Evolutionary conservation across 768 basidiomycete genomes (phyloP), one percentile per base, ranked within the genome.

Genomic region (Thelephora aurantiotincta): DNA sequence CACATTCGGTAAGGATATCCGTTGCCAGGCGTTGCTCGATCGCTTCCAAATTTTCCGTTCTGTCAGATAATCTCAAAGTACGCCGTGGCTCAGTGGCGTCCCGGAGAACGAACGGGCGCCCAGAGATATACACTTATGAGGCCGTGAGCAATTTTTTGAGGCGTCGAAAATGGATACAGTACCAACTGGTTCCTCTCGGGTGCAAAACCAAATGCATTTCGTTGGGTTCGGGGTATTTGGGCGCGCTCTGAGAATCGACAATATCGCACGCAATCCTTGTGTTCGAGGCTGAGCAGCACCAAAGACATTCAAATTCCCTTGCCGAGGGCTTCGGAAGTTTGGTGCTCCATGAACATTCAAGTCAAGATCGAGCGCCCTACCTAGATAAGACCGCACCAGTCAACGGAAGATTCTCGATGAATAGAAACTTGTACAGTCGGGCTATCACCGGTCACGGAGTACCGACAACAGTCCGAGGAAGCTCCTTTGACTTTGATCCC

Each of bases 271-370:
- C 11, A 99, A 70, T 2, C 94, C 96, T 53, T 90, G 85, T 1
- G 87, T 80, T 2, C 93, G 86, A 11, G 96, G 96, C 60, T 98
- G 96, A 2, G 96, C 94, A 5, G 83, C 89, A 12, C 94, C 96
- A 58, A 85, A 98, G 2, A 99, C 90, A 54, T 93, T 94, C 33
- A 97, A 71, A 48, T 77, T 75, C 22, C 79, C 81, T 43, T 79
- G 73, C 45, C 78, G 72, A 7, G 91, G 84, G 11, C 85, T 79
- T 54, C 96, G 72, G 60, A 98, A 97, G 65, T 98, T 97, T 3
- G 94, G 92, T 14, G 94, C 94, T 33, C 96, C 94, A 58, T 91
- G 83, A 7, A 99, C 72, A 49, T 86, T 89, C 22, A 97, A 71
- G 57, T 94, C 90, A 2, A 98, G 74, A 59, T 94, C 88, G 37